Evolutionary conservation across 2,329 filamentous ascomycete species (phyloP), one percentile per base, ranked within the genome.

Genomic region (Botrytis elliptica): DNA sequence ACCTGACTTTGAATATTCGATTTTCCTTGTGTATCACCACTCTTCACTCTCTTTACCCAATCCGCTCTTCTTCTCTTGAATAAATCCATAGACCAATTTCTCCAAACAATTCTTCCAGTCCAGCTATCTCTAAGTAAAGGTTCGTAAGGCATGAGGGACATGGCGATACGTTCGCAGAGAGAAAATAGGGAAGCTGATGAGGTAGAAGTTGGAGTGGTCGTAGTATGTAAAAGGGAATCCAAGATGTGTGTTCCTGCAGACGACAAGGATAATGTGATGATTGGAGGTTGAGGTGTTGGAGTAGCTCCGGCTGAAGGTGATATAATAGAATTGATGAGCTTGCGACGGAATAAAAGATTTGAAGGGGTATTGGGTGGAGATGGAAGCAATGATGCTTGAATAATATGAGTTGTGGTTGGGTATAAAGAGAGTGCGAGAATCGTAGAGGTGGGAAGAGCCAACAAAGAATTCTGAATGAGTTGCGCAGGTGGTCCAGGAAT

Each of bases 51-150:
- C 73, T 84, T 85, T 73, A 90, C 85, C 91, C 91, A 93, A 73
- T 92, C 90, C 9, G 83, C 84, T 59, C 88, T 84, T 70, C 86
- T 84, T 42, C 90, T 84, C 79, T 90, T 91, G 82, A 91, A 93
- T 9, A 91, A 82, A 81, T 93, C 91, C 88, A 93, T 91, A 52
- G 85, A 87, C 91, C 91, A 93, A 79, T 93, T 93, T 76, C 89
- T 86, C 90, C 91, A 93, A 18, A 93, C 90, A 4, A 89, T 89
- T 49, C 91, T 84, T 2, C 91, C 91, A 36, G 89, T 85, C 52
- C 86, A 88, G 1, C 88, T 90, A 73, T 92, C 89, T n/a, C 91
- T 86, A 29, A 93, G 81, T 0, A 83, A 78, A n/a, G 84, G 81
- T 79, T 93, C 91, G 73, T 88, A 86, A 71, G 86, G 84, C 0